phyloP scores from a whole-genome alignment of 139 green algal genomes.

The Coccomyxa sp. region DNA sequence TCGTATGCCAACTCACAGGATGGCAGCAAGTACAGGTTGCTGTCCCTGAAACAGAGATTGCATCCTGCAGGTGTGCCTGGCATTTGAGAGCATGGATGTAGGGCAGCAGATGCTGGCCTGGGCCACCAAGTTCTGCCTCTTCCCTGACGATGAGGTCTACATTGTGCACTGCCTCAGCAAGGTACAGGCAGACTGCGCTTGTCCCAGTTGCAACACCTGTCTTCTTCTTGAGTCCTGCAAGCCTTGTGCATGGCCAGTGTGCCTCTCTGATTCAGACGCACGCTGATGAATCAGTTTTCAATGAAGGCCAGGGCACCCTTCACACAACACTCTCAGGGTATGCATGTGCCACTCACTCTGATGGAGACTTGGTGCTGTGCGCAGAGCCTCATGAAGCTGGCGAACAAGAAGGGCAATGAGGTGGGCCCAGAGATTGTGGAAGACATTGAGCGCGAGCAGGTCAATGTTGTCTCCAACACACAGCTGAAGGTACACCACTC shows the following conservation, averaged over 20 bases:
- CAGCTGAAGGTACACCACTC: background rate
- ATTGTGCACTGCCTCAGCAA: constrained; percentile 19
- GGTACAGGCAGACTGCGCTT: background rate
- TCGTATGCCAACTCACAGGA: too few species aligned
- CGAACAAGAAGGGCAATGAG: background rate
- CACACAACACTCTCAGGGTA: background rate
- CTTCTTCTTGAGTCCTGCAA: background rate
- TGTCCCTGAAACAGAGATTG: too few species aligned
- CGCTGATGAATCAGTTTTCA: background rate
- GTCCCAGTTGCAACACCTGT: background rate
- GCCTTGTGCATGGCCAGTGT: background rate
- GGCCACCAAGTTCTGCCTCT: constrained; percentile 16
- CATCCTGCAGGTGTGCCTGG: constrained; percentile 37
- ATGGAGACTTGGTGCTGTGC: too few species aligned
- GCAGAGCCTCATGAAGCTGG: background rate
- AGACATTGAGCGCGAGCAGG: background rate
- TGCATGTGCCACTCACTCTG: background rate
- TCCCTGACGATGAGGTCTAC: constrained; percentile 33
- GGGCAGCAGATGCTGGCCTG: constrained; percentile 20
- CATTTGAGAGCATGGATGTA: constrained; percentile 11
- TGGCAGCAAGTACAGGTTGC: too few species aligned
- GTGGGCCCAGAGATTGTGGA: background rate
- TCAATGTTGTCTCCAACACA: background rate
- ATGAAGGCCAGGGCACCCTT: background rate
- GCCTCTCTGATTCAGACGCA: background rate